Percentiles rank a stretch among this genome's conserved stretches.
phyloP scores from a whole-genome alignment of 1,284 basidiomycete genomes.

The Hymenochaete sp. region DNA sequence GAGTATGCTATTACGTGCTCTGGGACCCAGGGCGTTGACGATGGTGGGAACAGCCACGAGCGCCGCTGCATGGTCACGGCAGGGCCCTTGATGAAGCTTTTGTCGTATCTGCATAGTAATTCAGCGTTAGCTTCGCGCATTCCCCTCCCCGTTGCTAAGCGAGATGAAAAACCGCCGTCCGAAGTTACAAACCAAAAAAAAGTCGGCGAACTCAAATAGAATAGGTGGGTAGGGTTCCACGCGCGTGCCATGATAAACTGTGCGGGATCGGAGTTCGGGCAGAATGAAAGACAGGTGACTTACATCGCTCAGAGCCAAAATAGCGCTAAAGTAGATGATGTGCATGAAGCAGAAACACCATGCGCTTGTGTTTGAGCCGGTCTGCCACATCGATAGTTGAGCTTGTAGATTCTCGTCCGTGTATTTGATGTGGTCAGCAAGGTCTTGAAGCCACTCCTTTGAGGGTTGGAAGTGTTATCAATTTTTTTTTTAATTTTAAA shows the following conservation, averaged over 20 bases:
- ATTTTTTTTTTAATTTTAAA: not conserved
- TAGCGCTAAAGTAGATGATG: conserved; percentile 54
- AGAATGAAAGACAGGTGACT: conserved; percentile 27
- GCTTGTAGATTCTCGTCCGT: conserved; percentile 54
- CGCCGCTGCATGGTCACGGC: conserved; percentile 34
- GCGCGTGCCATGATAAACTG: conserved; percentile 1
- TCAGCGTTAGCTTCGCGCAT: not conserved
- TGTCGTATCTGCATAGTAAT: conserved; percentile 8
- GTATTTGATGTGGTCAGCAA: conserved; percentile 61
- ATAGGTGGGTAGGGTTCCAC: not conserved
- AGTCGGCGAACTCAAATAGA: not conserved
- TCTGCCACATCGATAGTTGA: conserved; percentile 70
- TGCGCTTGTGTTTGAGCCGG: conserved; percentile 61
- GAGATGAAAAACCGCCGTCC: too few relatives aligned
- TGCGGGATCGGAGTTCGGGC: too few relatives aligned
- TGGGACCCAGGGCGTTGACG: conserved; percentile 49
- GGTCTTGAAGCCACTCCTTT: conserved; percentile 54
- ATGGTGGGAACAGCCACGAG: conserved; percentile 49
- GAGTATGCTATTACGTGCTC: conserved; percentile 57
- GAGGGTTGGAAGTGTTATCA: not conserved
- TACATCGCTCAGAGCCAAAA: conserved; percentile 56
- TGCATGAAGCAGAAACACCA: conserved; percentile 74
- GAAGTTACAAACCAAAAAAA: too few relatives aligned
- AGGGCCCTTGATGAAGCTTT: conserved; percentile 1
- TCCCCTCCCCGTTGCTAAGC: too few relatives aligned